Base-by-base conservation (phyloP, 2,329 filamentous ascomycete species). In the Ophiobolus disseminans region DNA sequence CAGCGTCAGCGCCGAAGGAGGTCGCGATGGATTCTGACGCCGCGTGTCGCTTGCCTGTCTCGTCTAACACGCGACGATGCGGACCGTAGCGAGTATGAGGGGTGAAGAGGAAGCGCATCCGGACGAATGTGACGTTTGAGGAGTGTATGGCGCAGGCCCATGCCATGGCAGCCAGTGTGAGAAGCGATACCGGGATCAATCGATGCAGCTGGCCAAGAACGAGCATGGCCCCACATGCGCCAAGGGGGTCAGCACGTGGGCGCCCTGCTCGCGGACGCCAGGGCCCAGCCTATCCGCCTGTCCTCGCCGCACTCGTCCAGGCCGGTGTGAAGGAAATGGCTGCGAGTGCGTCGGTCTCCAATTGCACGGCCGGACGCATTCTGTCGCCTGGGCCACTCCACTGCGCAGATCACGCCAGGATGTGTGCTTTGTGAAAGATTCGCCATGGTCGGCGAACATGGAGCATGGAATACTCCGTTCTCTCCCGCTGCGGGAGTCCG, bases 181-280 rank as follows among this genome's bases (percentile, higher is more conserved):
- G 53, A 57, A 55, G 51, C 54, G 54, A 52, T 32, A 39, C 41
- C 44, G 40, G 52, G 49, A 43, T 50, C n/a, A n/a, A n/a, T n/a
- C n/a, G n/a, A n/a, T 32, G 30, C 4, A 11, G 16, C 35, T 21
- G 35, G 35, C 22, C 35, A 13, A 38, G 35, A 14, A 23, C 35
- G 35, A 38, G 35, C n/a, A 38, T 19, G 20, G 49, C 40, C 44
- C 46, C 40, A 42, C 40, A 37, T 14, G 25, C 44, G 49, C 55
- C 45, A 58, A 57, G 41, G 28, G 36, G 39, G 51, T 44, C 49
- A 53, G 57, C 62, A 65, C 62, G 62, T 65, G 62, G 62, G 48
- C 42, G 44, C 60, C 62, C 56, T 63, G 62, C 35, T 28, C 26
- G 16, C 9, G 3, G 13, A 10, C 7, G 30, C 23, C 19, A 21